Percentiles rank a stretch among this genome's conserved stretches.
phyloP scores from a whole-genome alignment of 352 stramenopile species.

The Globisporangium apiculatum region DNA sequence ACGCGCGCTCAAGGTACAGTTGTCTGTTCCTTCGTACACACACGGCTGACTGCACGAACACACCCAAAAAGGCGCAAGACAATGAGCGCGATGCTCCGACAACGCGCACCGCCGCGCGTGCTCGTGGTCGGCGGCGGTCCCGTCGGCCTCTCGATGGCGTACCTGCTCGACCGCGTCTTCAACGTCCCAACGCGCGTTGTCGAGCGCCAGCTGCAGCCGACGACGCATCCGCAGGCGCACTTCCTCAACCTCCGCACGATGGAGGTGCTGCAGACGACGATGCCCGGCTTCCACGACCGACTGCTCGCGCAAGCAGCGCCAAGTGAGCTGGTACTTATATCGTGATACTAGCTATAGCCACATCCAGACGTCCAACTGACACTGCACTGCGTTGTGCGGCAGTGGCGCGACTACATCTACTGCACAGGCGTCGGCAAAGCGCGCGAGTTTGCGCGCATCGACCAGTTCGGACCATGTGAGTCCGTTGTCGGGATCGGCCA shows the following conservation, averaged over 20 bases:
- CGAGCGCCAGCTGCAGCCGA: conserved; percentile 66
- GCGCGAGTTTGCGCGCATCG: conserved; percentile 66
- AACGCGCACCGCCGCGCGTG: conserved; percentile 27
- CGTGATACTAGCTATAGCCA: not conserved
- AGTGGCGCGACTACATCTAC: conserved; percentile 87
- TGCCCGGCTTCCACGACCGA: conserved; percentile 67
- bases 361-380: not conserved
- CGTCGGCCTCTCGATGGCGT: conserved; percentile 58
- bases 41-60: too few species aligned
- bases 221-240: conserved; percentile 90
- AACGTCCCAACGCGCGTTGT: conserved; percentile 62
- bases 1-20: too few species aligned
- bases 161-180: conserved; percentile 67
- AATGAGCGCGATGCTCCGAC: conserved; percentile 2
- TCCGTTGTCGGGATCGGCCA: not conserved
- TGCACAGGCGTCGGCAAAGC: conserved; percentile 59
- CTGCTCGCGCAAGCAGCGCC: conserved; percentile 53
- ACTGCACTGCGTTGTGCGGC: not conserved
- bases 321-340: conserved; percentile 38
- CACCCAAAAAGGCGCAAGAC: too few species aligned
- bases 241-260: conserved; percentile 94
- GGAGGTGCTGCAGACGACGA: conserved; percentile 85
- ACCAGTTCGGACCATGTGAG: conserved; percentile 69
- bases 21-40: too few species aligned
- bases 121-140: conserved; percentile 71